Evolutionary conservation across 768 basidiomycete species (phyloP).

Genomic region (Naganishia randhawae): DNA sequence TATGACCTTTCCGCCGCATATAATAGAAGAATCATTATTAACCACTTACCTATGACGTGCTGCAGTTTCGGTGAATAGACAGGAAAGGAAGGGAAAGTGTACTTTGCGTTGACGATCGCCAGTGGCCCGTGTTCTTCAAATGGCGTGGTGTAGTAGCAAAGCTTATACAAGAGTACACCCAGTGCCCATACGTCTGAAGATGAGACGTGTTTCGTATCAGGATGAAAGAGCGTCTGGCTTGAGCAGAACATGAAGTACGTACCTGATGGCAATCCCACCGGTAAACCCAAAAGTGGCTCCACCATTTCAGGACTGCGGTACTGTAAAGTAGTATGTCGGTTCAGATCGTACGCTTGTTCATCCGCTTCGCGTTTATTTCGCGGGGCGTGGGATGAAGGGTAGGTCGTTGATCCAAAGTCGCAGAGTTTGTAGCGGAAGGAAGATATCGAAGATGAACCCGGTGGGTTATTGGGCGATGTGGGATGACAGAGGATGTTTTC

Average conservation of each 20-base stretch:
- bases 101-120: constrained; percentile 94
- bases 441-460: constrained; percentile 51
- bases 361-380: constrained; percentile 77
- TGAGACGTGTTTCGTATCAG: constrained; percentile 20
- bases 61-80: constrained; percentile 80
- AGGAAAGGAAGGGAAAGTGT: constrained; percentile 82
- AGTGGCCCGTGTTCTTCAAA: constrained; percentile 97
- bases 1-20: constrained; percentile 22
- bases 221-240: background rate
- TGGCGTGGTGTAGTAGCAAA: constrained; percentile 98
- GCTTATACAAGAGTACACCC: constrained; percentile 92
- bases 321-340: constrained; percentile 91
- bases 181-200: constrained; percentile 85
- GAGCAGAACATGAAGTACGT: constrained; percentile 18
- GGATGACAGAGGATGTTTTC: constrained; percentile 79
- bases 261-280: constrained; percentile 50
- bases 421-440: constrained; percentile 86
- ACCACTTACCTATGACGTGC: constrained; percentile 65
- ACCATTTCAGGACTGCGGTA: constrained; percentile 99
- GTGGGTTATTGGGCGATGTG: constrained; percentile 14
- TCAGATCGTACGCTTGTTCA: constrained; percentile 81
- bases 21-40: background rate
- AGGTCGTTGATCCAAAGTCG: constrained; percentile 91
- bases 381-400: constrained; percentile 67
- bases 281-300: constrained; percentile 55